phyloP scores from a whole-genome alignment of 345 rosid genomes.

The Rhodamnia rubescens region DNA sequence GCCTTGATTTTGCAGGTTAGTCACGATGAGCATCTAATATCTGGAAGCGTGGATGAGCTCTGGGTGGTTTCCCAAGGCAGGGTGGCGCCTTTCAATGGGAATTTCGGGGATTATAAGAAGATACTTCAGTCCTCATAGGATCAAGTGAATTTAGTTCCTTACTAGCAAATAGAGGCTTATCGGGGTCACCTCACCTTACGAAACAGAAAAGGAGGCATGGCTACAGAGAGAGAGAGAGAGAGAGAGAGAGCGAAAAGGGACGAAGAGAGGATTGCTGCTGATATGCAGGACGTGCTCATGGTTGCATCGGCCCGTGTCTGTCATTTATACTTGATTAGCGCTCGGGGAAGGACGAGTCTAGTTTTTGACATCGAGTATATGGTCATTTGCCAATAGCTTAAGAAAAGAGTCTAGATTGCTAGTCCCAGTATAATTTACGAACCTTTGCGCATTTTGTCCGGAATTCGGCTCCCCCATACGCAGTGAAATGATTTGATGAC shows the following conservation, averaged over 20 bases:
- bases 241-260: not conserved
- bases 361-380: not conserved
- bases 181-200: not conserved
- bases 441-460: not conserved
- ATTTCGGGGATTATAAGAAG: slow-evolving; percentile 91
- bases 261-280: not conserved
- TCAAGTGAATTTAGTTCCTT: not conserved
- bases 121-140: slow-evolving; percentile 47
- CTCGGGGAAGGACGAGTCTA: not conserved
- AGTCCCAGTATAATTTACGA: not conserved
- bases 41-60: slow-evolving; percentile 92
- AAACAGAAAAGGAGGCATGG: not conserved
- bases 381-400: not conserved
- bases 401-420: not conserved
- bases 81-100: slow-evolving; percentile 68
- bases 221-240: not conserved
- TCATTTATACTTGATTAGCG: not conserved
- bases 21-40: slow-evolving; percentile 94
- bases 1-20: slow-evolving; percentile 55
- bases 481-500: not conserved
- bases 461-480: not conserved
- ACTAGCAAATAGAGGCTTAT: not conserved
- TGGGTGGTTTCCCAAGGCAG: slow-evolving; percentile 87
- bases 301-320: not conserved
- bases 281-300: not conserved